Evolutionary conservation across 2,329 filamentous ascomycete genomes (phyloP).

Genomic region (Scopulariopsis brevicaulis): DNA sequence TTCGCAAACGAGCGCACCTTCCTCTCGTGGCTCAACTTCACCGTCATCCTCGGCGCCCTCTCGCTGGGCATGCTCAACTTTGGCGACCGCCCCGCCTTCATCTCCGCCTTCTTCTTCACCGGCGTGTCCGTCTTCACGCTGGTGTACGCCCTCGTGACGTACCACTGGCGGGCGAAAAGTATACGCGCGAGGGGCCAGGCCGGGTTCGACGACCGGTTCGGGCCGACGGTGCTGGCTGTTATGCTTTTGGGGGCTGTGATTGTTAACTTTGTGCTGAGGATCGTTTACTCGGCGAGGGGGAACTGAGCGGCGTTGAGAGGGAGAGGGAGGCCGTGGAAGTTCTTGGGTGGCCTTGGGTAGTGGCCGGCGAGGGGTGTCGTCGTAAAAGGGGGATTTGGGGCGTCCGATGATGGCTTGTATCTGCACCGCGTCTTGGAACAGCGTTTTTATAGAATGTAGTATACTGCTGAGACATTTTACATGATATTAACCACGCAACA

Average conservation of each 20-base stretch:
- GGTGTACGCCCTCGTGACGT: slow-evolving; percentile 88
- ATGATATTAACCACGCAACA: neutral
- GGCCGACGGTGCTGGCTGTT: slow-evolving; percentile 81
- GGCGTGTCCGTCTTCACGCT: slow-evolving; percentile 89
- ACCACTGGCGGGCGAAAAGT: slow-evolving; percentile 93
- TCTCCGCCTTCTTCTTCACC: slow-evolving; percentile 88
- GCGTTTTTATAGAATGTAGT: neutral
- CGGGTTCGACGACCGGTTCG: slow-evolving; percentile 92
- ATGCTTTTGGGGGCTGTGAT: slow-evolving; percentile 81
- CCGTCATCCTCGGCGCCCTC: slow-evolving; percentile 91
- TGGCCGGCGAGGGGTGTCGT: neutral
- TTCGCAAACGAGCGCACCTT: slow-evolving; percentile 99
- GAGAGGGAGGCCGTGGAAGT: neutral
- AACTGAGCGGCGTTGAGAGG: slow-evolving; percentile 8
- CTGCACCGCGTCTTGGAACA: neutral
- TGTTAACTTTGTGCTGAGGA: slow-evolving; percentile 86
- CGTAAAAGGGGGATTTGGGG: neutral
- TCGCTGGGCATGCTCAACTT: slow-evolving; percentile 98
- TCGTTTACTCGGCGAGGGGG: slow-evolving; percentile 36
- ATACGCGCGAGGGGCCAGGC: slow-evolving; percentile 86
- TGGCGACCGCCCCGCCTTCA: slow-evolving; percentile 86
- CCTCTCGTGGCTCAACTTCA: slow-evolving; percentile 99
- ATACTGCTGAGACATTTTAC: neutral
- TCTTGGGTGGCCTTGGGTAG: neutral
- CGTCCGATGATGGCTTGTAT: neutral